Base-by-base conservation (phyloP, 345 rosid species). In the Anacardium occidentale region DNA sequence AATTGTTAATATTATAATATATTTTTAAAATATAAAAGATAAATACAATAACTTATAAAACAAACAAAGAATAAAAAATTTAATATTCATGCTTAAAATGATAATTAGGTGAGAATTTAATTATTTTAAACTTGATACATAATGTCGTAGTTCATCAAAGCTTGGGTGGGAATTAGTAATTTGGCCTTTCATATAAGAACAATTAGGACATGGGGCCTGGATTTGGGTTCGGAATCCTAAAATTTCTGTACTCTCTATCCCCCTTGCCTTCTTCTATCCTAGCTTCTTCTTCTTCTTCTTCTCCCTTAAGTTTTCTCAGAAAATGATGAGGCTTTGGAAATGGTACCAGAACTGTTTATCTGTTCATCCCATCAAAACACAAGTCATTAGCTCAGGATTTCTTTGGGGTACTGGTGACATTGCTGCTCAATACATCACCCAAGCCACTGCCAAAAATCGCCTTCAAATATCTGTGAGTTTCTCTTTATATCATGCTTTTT, bases 401-500 rank as follows among this genome's bases (percentile, higher is more conserved):
- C 89, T 94, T 3, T 94, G 98, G 98, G 91, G 91, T 77, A 74
- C 80, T 42, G 97, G 97, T 64, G 97, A 94, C 79, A 79, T 94
- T 74, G 84, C 93, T 56, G 98, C 97, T 72, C 97, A 94, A 74
- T 88, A 74, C 86, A 83, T 89, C 86, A 92, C 97, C 66, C 93
- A 92, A 69, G 79, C 92, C 67, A 92, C 97, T 20, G 82, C 93
- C 0, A 79, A 76, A 71, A 76, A 57, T 34, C 89, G 78, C 71
- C 85, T 85, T 51, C 88, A 76, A 44, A 63, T 64, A 52, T 52
- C 77, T 65, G 90, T 84, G 69, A 80, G 64, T 68, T 37, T 58
- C 66, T 7, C 53, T 8, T 10, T 63, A 18, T 17, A 59, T 47
- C 65, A 8, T 54, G 29, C 12, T 10, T 45, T 22, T 48, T 24